phyloP scores from a whole-genome alignment of 495 filamentous ascomycete species.

The Annulohypoxylon maeteangense region DNA sequence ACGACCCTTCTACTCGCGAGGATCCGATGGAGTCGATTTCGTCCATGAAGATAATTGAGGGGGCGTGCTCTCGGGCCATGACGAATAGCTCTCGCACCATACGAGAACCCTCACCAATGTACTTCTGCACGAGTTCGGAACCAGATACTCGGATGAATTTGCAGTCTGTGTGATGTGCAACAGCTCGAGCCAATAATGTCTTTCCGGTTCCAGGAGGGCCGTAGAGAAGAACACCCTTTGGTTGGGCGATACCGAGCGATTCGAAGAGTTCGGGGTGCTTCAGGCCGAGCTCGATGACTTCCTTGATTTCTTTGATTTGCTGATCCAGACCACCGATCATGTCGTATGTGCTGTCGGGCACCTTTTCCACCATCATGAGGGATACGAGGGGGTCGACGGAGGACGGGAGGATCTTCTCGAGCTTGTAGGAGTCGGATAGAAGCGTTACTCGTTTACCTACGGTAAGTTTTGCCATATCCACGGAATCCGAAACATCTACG shows the following conservation, averaged over 20 bases:
- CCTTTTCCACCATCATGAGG: slow-evolving; percentile 99
- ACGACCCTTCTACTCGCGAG: slow-evolving; percentile 93
- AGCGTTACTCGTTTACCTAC: slow-evolving; percentile 97
- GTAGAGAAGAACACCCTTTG: slow-evolving; percentile 97
- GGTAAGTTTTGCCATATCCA: slow-evolving; percentile 95
- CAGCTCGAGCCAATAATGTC: slow-evolving; percentile 92
- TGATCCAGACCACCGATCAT: slow-evolving; percentile 99
- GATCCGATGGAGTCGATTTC: slow-evolving; percentile 99
- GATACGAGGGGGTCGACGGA: slow-evolving; percentile 98
- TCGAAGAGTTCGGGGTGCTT: slow-evolving; percentile 99
- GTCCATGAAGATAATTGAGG: slow-evolving; percentile 99
- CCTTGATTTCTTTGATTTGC: slow-evolving; percentile 99
- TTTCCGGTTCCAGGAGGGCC: slow-evolving; percentile 97
- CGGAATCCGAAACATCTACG: slow-evolving; percentile 93
- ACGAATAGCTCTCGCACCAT: slow-evolving; percentile 99
- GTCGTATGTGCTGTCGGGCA: slow-evolving; percentile 99
- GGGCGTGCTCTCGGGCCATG: slow-evolving; percentile 98
- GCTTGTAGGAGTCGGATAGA: slow-evolving; percentile 94
- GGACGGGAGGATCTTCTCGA: slow-evolving; percentile 97
- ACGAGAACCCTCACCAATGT: slow-evolving; percentile 96
- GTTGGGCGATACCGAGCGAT: slow-evolving; percentile 96
- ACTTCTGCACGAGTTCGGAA: slow-evolving; percentile 97
- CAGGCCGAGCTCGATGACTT: slow-evolving; percentile 97
- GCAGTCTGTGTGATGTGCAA: slow-evolving; percentile 97
- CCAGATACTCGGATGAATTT: slow-evolving; percentile 98